Evolutionary conservation across 2,329 filamentous ascomycete species (phyloP).

Genomic region (Hypocreales sp.): DNA sequence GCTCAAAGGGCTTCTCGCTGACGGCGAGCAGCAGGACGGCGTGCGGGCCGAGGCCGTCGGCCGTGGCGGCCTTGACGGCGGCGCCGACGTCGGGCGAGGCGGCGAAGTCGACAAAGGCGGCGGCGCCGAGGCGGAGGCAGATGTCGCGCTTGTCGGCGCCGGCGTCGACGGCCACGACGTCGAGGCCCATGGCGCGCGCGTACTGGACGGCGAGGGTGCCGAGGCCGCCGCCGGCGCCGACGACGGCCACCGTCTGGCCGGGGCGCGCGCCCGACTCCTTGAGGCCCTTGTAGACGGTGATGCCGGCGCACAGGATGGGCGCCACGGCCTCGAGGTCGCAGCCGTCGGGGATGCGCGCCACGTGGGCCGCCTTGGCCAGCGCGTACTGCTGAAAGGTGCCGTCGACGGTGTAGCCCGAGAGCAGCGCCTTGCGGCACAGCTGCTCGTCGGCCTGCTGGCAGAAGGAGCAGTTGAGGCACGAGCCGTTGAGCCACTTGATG

Average conservation of each 20-base stretch:
- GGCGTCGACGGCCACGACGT: slow-evolving; percentile 66
- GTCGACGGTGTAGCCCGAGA: slow-evolving; percentile 88
- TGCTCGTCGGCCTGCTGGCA: slow-evolving; percentile 72
- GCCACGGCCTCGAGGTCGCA: slow-evolving; percentile 61
- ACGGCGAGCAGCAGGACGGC: slow-evolving; percentile 79
- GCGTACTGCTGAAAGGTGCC: slow-evolving; percentile 89
- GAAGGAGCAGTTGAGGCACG: slow-evolving; percentile 70
- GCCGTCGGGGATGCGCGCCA: slow-evolving; percentile 67
- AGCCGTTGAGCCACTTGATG: slow-evolving; percentile 87
- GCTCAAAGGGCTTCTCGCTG: slow-evolving; percentile 86
- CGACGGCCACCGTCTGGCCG: slow-evolving; percentile 68
- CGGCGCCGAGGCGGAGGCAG: slow-evolving; percentile 54
- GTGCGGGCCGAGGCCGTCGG: slow-evolving; percentile 71
- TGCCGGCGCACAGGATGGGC: slow-evolving; percentile 69
- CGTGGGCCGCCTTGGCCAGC: slow-evolving; percentile 73
- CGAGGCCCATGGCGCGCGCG: slow-evolving; percentile 77
- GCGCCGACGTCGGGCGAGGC: slow-evolving; percentile 62
- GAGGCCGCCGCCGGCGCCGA: slow-evolving; percentile 74
- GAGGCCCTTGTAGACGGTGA: slow-evolving; percentile 83
- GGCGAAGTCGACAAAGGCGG: slow-evolving; percentile 66
- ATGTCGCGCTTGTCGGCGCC: slow-evolving; percentile 68
- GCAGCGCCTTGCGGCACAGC: slow-evolving; percentile 56
- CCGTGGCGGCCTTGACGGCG: slow-evolving; percentile 69
- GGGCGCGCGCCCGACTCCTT: slow-evolving; percentile 66
- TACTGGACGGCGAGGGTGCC: slow-evolving; percentile 72